phyloP scores from a whole-genome alignment of 2,329 filamentous ascomycete genomes.

The Fusarium sp. region DNA sequence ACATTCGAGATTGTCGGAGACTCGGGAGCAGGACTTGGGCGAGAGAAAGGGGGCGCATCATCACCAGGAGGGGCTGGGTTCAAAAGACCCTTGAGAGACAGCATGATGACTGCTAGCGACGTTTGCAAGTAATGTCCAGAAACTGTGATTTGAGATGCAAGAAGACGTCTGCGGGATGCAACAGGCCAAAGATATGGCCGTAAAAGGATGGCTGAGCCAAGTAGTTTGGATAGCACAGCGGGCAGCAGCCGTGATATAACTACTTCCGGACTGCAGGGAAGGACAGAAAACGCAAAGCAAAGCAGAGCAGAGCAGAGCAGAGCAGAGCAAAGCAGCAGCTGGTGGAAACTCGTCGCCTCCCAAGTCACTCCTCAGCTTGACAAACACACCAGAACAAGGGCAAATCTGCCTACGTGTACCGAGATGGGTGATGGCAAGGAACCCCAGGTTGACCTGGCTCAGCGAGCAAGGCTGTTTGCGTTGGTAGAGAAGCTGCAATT shows the following conservation, averaged over 20 bases:
- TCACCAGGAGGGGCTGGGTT: slow-evolving; percentile 65
- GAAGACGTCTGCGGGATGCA: slow-evolving; percentile 20
- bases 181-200: slow-evolving; percentile 14
- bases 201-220: slow-evolving; percentile 31
- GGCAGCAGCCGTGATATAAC: slow-evolving; percentile 45
- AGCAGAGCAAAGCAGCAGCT: slow-evolving; percentile 24
- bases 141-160: slow-evolving; percentile 3
- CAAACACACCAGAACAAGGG: slow-evolving; percentile 41
- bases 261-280: slow-evolving; percentile 38
- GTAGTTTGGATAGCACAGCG: slow-evolving; percentile 40
- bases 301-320: slow-evolving; percentile 33
- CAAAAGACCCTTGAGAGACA: slow-evolving; percentile 71
- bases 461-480: slow-evolving; percentile 25
- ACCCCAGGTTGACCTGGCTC: slow-evolving; percentile 26
- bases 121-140: slow-evolving; percentile 25
- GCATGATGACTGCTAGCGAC: slow-evolving; percentile 56
- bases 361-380: slow-evolving; percentile 40
- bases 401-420: slow-evolving; percentile 30
- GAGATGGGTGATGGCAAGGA: slow-evolving; percentile 36
- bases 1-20: slow-evolving; percentile 26
- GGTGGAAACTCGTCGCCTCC: slow-evolving; percentile 35
- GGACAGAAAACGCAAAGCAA: slow-evolving; percentile 35
- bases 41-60: slow-evolving; percentile 48
- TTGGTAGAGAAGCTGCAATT: slow-evolving; percentile 28
- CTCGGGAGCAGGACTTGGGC: slow-evolving; percentile 49